phyloP scores from a whole-genome alignment of 176 grass and related monocot species.

The Puccinellia tenuiflora region DNA sequence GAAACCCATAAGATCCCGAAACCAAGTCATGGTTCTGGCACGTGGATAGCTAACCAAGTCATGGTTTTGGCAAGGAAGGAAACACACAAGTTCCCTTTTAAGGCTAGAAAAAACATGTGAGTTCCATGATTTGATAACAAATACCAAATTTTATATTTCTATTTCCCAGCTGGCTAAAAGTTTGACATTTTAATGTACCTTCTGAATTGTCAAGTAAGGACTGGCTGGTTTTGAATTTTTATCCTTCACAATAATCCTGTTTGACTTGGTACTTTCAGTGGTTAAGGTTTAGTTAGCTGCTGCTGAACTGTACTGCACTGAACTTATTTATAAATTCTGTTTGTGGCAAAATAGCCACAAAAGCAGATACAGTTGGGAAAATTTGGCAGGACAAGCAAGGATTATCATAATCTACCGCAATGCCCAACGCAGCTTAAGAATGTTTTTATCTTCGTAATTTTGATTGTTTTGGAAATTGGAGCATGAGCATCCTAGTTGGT shows the following conservation, averaged over 20 bases:
- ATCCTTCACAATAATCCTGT: not conserved
- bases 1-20: no score
- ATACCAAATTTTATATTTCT: not conserved
- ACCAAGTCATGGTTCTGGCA: no score
- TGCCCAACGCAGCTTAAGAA: not conserved
- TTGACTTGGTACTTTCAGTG: not conserved
- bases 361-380: not conserved
- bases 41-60: no score
- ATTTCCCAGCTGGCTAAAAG: not conserved
- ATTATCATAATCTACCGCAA: not conserved
- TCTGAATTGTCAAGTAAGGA: not conserved
- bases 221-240: not conserved
- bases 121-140: not conserved
- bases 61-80: no score
- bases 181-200: constrained; percentile 1
- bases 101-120: not conserved
- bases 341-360: not conserved
- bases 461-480: not conserved
- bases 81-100: not conserved
- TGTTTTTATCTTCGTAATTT: not conserved
- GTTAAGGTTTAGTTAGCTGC: not conserved
- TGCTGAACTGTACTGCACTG: not conserved
- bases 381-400: not conserved
- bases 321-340: not conserved
- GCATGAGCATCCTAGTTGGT: not conserved